Conservation (phyloP, 805 yeast species). For the Wickerhamomyces bisporus region DNA sequence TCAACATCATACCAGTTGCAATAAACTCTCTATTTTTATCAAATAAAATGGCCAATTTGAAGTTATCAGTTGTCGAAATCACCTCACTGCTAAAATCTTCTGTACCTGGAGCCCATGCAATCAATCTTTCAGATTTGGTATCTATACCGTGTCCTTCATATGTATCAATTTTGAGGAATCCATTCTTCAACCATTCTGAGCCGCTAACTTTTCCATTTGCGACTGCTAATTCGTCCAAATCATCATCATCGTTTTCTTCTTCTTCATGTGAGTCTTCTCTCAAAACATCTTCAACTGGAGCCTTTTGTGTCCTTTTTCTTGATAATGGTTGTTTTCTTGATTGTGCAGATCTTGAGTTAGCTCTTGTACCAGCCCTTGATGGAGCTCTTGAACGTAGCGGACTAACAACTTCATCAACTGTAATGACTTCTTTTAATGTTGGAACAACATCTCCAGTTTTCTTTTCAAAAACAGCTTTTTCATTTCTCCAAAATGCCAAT, state of each 20-base stretch:
- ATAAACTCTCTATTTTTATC: slow-evolving; percentile 56
- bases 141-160: slow-evolving; percentile 46
- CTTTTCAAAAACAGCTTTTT: slow-evolving; percentile 56
- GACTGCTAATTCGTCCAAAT: slow-evolving; percentile 17
- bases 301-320: neutral
- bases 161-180: slow-evolving; percentile 41
- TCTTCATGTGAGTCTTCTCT: slow-evolving; percentile 27
- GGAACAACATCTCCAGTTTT: slow-evolving; percentile 39
- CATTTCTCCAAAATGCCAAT: slow-evolving; percentile 81
- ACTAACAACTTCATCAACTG: slow-evolving; percentile 22
- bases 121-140: slow-evolving; percentile 35
- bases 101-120: slow-evolving; percentile 64
- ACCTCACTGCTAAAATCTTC: slow-evolving; percentile 39
- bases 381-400: slow-evolving; percentile 9
- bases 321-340: slow-evolving; percentile 11
- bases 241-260: slow-evolving; percentile 21
- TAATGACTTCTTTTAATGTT: slow-evolving; percentile 54
- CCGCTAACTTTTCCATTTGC: slow-evolving; percentile 33
- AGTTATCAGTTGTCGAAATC: slow-evolving; percentile 44
- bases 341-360: slow-evolving; percentile 1
- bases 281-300: neutral
- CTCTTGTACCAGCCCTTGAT: slow-evolving; percentile 14
- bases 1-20: slow-evolving; percentile 68
- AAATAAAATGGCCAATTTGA: slow-evolving; percentile 58
- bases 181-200: slow-evolving; percentile 47